Percentiles rank a stretch among this genome's conserved stretches.
These are phyloP conservation scores for Margaritispora aquatica DNA, from an alignment of 495 filamentous ascomycete species.

Conservation along the genomic window DNA sequence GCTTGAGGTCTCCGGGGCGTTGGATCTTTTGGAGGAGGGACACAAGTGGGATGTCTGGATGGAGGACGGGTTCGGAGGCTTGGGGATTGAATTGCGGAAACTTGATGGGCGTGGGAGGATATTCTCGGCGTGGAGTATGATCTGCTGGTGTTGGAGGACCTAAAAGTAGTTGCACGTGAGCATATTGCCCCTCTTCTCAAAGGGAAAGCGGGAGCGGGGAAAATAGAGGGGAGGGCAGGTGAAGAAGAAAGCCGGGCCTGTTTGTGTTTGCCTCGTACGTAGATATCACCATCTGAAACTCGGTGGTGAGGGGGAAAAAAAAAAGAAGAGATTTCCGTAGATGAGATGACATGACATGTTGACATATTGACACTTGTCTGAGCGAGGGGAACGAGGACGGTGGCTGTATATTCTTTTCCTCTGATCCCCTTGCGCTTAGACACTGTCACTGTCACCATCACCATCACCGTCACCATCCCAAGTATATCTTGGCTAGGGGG, in stretches of 20 bases:
- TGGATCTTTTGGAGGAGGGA: conserved; percentile 39
- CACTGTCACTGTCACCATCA: not conserved
- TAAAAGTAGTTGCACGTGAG: conserved; percentile 19
- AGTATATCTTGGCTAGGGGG: not conserved
- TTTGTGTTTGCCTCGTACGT: too few species aligned
- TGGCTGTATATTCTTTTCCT: not conserved
- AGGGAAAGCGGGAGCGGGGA: not conserved
- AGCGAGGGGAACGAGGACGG: not conserved
- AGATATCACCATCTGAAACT: too few species aligned
- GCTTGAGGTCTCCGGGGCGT: conserved; percentile 38
- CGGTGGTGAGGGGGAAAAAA: not conserved
- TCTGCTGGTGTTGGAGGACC: conserved; percentile 25
- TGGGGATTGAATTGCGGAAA: conserved; percentile 40
- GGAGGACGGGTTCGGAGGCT: conserved; percentile 4
- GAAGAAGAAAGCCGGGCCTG: not conserved
- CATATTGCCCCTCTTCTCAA: not conserved
- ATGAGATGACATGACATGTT: too few species aligned
- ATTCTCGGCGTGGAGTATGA: conserved; percentile 38
- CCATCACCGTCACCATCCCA: too few species aligned
- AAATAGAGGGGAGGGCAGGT: not conserved
- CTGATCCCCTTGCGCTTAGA: not conserved
- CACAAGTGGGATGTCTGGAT: conserved; percentile 30
- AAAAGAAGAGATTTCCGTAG: not conserved
- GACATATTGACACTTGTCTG: not conserved
- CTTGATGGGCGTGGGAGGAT: conserved; percentile 44